Evolutionary conservation across 78 protist genomes (phyloP).

Genomic region (Goniomonas avonlea): DNA sequence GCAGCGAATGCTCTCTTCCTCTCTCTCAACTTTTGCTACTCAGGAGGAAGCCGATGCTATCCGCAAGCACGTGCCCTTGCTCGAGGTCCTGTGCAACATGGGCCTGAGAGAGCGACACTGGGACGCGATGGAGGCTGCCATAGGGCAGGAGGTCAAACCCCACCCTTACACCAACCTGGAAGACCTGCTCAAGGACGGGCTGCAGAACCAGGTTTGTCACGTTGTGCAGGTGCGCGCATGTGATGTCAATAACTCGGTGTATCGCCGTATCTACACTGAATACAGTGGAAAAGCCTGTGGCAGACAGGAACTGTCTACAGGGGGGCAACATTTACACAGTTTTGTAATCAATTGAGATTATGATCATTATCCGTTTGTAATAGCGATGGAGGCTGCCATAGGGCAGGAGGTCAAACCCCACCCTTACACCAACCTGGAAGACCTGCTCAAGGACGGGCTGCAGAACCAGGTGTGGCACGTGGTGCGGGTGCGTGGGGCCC

Average conservation of each 20-base stretch:
- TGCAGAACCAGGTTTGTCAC: no score
- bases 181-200: conserved; percentile 4
- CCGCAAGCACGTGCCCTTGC: conserved; percentile 34
- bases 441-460: conserved; percentile 22
- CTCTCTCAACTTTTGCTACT: neutral
- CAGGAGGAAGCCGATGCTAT: conserved; percentile 32
- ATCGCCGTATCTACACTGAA: no score
- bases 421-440: neutral
- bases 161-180: neutral
- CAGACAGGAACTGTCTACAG: no score
- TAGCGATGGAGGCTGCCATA: neutral
- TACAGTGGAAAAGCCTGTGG: no score
- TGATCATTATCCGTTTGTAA: no score
- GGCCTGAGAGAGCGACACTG: conserved; percentile 63
- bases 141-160: conserved; percentile 29
- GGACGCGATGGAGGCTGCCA: conserved; percentile 10
- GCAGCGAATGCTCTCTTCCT: neutral
- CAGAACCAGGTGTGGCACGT: no score
- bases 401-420: conserved; percentile 26
- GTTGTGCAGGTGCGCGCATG: no score
- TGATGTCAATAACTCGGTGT: no score
- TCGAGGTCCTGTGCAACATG: conserved; percentile 25
- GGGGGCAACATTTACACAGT: no score
- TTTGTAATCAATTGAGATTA: no score
- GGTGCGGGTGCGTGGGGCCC: no score